Evolutionary conservation across 441 rosid species (phyloP).

Genomic region (Bocquillonia castaneifolia): DNA sequence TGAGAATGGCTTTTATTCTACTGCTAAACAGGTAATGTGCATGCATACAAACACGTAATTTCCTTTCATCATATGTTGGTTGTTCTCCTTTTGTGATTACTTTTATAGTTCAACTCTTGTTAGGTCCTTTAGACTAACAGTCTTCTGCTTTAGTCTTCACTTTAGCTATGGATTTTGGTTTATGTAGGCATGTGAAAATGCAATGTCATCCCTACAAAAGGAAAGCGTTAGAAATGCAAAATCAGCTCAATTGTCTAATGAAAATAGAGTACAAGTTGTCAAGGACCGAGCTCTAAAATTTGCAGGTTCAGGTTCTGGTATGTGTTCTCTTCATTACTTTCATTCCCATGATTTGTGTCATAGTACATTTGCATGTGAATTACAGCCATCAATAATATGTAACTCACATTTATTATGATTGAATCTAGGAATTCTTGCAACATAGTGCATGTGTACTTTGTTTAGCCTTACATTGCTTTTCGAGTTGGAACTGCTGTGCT

Average conservation of each 20-base stretch:
- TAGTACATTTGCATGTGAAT: background rate
- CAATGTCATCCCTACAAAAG: slow-evolving; percentile 36
- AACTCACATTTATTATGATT: no score
- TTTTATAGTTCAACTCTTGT: no score
- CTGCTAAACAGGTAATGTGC: slow-evolving; percentile 60
- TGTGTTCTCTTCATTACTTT: background rate
- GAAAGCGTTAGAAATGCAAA: slow-evolving; percentile 20
- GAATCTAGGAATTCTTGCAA: background rate
- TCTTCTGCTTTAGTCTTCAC: background rate
- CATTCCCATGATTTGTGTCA: background rate
- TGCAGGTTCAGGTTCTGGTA: slow-evolving; percentile 53
- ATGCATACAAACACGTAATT: no score
- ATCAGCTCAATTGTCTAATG: slow-evolving; percentile 24
- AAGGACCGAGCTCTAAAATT: slow-evolving; percentile 38
- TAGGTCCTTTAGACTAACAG: background rate
- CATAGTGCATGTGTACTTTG: background rate
- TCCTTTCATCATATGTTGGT: background rate
- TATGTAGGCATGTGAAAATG: slow-evolving; percentile 54
- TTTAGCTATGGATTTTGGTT: slow-evolving; percentile 5
- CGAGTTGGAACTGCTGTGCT: no score
- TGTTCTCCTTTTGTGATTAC: no score
- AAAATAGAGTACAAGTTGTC: slow-evolving; percentile 34
- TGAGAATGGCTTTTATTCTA: slow-evolving; percentile 44
- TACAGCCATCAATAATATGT: background rate
- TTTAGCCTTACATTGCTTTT: background rate